A percentile compares a stretch with the other conserved stretches of the same genome.
These are phyloP conservation scores for Amaranthus palmeri DNA, from an alignment of 148 eudicot genomes.

Conservation along the genomic window DNA sequence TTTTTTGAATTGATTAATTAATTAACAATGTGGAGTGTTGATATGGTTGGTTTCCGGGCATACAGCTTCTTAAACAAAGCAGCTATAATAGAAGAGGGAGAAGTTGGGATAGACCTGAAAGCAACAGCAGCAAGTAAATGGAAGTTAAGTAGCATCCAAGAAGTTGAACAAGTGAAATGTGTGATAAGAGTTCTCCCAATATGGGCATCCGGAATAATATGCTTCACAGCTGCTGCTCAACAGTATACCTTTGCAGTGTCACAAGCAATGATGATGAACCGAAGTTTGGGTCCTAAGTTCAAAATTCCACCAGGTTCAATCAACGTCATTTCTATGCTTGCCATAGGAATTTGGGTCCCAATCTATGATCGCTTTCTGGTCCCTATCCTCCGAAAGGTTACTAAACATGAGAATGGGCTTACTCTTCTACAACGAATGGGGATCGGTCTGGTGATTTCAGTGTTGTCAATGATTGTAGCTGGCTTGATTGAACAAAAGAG, in stretches of 20 bases:
- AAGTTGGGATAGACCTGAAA: constrained; percentile 31
- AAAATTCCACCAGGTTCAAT: constrained; percentile 65
- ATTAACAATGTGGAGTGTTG: no score
- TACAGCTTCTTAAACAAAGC: constrained; percentile 73
- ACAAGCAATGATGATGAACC: constrained; percentile 62
- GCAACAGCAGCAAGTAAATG: constrained; percentile 33
- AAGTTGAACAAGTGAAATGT: constrained; percentile 68
- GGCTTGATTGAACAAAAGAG: constrained; percentile 58
- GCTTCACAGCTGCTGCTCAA: constrained; percentile 54
- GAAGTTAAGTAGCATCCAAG: constrained; percentile 55
- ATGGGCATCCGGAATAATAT: constrained; percentile 66
- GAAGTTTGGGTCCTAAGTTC: constrained; percentile 49
- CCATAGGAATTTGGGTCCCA: constrained; percentile 54
- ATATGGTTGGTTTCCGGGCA: background rate
- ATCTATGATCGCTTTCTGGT: constrained; percentile 55
- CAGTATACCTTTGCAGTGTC: constrained; percentile 61
- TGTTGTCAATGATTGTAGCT: constrained; percentile 54
- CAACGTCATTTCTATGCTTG: constrained; percentile 45
- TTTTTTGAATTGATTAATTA: background rate
- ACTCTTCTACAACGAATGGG: constrained; percentile 71
- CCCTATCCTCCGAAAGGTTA: constrained; percentile 43
- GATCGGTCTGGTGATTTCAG: constrained; percentile 44
- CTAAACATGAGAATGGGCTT: constrained; percentile 55
- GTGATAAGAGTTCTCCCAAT: constrained; percentile 53
- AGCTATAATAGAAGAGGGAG: constrained; percentile 50